Evolutionary conservation across 257 asterid genomes (phyloP).

Genomic region (Capsicum baccatum): DNA sequence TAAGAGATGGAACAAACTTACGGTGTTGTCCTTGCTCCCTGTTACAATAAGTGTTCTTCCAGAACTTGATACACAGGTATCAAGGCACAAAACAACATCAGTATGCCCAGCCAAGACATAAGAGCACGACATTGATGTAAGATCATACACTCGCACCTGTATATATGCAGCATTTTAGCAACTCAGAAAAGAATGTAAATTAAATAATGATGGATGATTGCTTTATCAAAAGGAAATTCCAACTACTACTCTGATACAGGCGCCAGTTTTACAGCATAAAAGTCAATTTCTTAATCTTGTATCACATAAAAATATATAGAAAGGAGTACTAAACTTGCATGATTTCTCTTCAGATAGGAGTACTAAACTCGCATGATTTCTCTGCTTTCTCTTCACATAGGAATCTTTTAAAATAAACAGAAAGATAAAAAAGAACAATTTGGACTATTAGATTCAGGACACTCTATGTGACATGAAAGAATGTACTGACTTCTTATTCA

Average conservation of each 20-base stretch:
- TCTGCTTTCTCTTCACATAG: neutral
- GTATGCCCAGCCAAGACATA: conserved; percentile 90
- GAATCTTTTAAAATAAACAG: neutral
- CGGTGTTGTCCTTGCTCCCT: conserved; percentile 92
- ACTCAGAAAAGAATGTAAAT: neutral
- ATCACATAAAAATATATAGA: neutral
- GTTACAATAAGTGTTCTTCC: conserved; percentile 76
- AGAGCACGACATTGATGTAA: conserved; percentile 94
- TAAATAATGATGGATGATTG: neutral
- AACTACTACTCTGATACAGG: conserved; percentile 17
- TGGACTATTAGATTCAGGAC: neutral
- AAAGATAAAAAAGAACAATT: neutral
- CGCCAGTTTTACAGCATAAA: neutral
- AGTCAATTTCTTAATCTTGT: neutral
- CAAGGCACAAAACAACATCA: conserved; percentile 85
- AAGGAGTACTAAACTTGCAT: conserved; percentile 20
- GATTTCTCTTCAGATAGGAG: conserved; percentile 12
- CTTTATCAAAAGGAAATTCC: conserved; percentile 11
- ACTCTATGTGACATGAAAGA: neutral
- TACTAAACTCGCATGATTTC: neutral
- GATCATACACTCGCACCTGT: conserved; percentile 94
- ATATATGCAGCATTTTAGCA: neutral
- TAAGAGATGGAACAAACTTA: conserved; percentile 44
- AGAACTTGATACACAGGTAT: conserved; percentile 69
- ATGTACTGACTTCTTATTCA: conserved; percentile 4